A percentile compares a stretch with the other conserved stretches of the same genome.
These are phyloP conservation scores for Termitomyces sp. DNA, from an alignment of 768 basidiomycete genomes.

Conservation along the genomic window DNA sequence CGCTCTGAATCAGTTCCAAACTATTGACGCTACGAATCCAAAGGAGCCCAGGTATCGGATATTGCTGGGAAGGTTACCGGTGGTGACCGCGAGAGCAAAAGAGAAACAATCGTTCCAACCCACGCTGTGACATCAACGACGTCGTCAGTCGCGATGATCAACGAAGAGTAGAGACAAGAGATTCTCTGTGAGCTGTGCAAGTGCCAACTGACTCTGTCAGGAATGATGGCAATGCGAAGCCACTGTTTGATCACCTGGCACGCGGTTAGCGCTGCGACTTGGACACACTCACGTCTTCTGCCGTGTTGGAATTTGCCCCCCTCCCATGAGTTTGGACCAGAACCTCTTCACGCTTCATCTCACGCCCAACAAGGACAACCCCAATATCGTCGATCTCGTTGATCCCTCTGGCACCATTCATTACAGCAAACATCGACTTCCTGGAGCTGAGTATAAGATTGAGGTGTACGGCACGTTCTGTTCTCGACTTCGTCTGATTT, in stretches of 20 bases:
- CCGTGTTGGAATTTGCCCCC: not conserved
- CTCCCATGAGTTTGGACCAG: constrained; percentile 74
- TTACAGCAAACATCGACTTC: constrained; percentile 66
- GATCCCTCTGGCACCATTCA: constrained; percentile 59
- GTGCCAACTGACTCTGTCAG: not conserved
- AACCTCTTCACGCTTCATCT: constrained; percentile 80
- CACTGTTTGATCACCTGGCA: constrained; percentile 6
- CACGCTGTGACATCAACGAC: not conserved
- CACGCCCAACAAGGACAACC: constrained; percentile 51
- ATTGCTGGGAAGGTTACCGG: not conserved
- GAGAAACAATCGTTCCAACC: not conserved
- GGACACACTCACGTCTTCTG: constrained; percentile 6
- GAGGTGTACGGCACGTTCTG: constrained; percentile 54
- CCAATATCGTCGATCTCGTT: constrained; percentile 61
- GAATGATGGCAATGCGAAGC: constrained; percentile 4
- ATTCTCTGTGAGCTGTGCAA: not conserved
- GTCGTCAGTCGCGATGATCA: not conserved
- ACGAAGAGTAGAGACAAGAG: not conserved
- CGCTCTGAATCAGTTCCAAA: not conserved
- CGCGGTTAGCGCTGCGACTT: constrained; percentile 1
- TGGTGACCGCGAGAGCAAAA: not conserved
- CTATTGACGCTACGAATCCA: not conserved
- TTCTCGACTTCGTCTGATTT: not conserved
- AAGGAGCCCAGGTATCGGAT: not conserved
- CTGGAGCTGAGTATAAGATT: constrained; percentile 51